phyloP scores from a whole-genome alignment of 805 yeast genomes.

The Hanseniaspora meyeri region DNA sequence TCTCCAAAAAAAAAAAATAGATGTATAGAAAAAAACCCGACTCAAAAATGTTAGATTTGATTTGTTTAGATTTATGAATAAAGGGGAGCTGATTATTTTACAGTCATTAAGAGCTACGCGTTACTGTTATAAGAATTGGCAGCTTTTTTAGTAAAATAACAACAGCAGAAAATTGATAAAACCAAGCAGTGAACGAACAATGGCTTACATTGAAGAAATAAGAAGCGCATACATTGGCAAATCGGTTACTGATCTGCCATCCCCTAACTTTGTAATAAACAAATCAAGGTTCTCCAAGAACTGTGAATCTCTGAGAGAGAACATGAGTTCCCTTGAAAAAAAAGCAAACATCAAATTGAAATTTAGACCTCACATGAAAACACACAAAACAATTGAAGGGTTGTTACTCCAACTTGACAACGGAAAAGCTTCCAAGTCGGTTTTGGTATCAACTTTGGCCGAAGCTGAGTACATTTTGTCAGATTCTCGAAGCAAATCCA shows the following conservation, averaged over 20 bases:
- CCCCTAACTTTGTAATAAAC: conserved; percentile 39
- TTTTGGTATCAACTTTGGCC: conserved; percentile 55
- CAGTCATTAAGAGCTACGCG: too few relatives aligned
- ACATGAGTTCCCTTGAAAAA: conserved; percentile 29
- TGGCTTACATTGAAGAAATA: neutral
- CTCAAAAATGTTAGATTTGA: neutral
- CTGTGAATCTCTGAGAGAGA: conserved; percentile 38
- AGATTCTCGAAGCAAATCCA: conserved; percentile 21
- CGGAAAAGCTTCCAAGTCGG: conserved; percentile 28
- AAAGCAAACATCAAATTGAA: conserved; percentile 21
- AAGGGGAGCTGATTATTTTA: too few relatives aligned
- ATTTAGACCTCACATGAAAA: conserved; percentile 65
- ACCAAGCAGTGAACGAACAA: neutral
- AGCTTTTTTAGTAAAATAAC: too few relatives aligned
- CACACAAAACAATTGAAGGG: conserved; percentile 60
- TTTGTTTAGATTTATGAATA: neutral
- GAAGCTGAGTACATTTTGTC: conserved; percentile 45
- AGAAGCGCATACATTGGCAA: neutral
- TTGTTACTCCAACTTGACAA: conserved; percentile 36
- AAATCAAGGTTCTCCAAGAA: conserved; percentile 30
- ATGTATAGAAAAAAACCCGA: too few relatives aligned
- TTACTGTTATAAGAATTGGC: too few relatives aligned
- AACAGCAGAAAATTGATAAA: too few relatives aligned
- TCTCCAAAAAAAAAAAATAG: too few relatives aligned
- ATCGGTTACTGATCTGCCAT: conserved; percentile 29